Conservation (phyloP, 2,329 filamentous ascomycete species). For the Diplodia seriata region DNA sequence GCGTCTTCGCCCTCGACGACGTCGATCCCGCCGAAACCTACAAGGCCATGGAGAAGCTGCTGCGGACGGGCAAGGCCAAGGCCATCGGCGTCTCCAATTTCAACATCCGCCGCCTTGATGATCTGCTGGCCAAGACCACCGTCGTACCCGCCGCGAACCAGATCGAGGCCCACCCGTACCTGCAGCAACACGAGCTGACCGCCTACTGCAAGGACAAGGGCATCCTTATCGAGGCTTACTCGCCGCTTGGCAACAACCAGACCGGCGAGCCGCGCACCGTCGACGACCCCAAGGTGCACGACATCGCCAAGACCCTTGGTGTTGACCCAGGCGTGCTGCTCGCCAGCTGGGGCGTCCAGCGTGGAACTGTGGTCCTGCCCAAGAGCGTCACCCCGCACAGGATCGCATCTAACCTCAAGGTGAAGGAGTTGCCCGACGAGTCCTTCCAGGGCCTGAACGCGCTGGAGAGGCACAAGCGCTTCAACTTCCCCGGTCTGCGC, state of each 20-base stretch:
- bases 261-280: slow-evolving; percentile 70
- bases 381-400: slow-evolving; percentile 59
- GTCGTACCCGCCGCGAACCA: slow-evolving; percentile 73
- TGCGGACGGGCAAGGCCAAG: slow-evolving; percentile 36
- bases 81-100: slow-evolving; percentile 60
- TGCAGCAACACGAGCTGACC: slow-evolving; percentile 67
- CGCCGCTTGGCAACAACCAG: slow-evolving; percentile 65
- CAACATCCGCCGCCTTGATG: slow-evolving; percentile 55
- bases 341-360: slow-evolving; percentile 88
- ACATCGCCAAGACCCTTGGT: slow-evolving; percentile 70
- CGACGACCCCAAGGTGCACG: slow-evolving; percentile 69
- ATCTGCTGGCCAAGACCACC: slow-evolving; percentile 64
- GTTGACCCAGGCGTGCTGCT: slow-evolving; percentile 82
- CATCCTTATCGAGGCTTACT: slow-evolving; percentile 57
- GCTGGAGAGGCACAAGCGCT: slow-evolving; percentile 43
- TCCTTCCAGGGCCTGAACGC: slow-evolving; percentile 47
- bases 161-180: slow-evolving; percentile 73
- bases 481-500: slow-evolving; percentile 39
- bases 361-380: slow-evolving; percentile 78
- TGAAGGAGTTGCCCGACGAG: slow-evolving; percentile 41
- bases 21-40: slow-evolving; percentile 57
- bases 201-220: slow-evolving; percentile 59
- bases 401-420: slow-evolving; percentile 44
- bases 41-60: slow-evolving; percentile 57
- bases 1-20: slow-evolving; percentile 26